Base-by-base conservation (phyloP, 2,329 filamentous ascomycete genomes). In the Parasarocladium wereldwijsianum region DNA sequence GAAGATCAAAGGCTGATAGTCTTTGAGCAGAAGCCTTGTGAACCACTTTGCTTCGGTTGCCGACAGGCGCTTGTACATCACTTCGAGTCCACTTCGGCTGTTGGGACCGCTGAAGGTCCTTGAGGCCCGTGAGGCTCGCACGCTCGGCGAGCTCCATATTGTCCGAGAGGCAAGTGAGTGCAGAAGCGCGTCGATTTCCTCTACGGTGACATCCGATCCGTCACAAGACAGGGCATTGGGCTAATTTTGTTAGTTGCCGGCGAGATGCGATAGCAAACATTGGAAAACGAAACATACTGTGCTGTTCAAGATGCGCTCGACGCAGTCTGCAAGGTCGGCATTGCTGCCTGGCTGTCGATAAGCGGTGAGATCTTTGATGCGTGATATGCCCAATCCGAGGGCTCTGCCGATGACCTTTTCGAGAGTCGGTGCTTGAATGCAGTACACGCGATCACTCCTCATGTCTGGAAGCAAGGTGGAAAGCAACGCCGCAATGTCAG, bases 31-130 rank as follows among this genome's bases (percentile, higher is more conserved):
- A 17, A 94, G 58, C 4, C 86, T 67, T 0, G 81, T 81, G 8
- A 93, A 62, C 86, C 86, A 94, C 53, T 93, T 93, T 4, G 76
- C 78, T 45, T 93, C 81, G 24, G 61, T 59, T 3, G 81, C 69
- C 26, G 60, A 60, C 8, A 84, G 45, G 6, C 69, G 65, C 17
- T 53, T 57, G 42, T 79, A 80, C 1, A 86, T 45, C 0, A 48
- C 45, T 13, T 59, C 58, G 1, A 87, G 49, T 4, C 62, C 47
- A 4, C 55, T 51, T 50, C 43, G 66, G 17, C 21, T 26, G 8
- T 29, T n/a, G 11, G 25, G 19, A n/a, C n/a, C n/a, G n/a, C n/a
- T n/a, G 15, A 34, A 22, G 14, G 39, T 36, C 18, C 42, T 19
- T 32, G 35, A 40, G 10, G 43, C 36, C 18, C 43, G 43, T 3